These are phyloP conservation scores for Luffa aegyptiaca DNA, from an alignment of 306 rosid genomes.

Conservation along the genomic window DNA sequence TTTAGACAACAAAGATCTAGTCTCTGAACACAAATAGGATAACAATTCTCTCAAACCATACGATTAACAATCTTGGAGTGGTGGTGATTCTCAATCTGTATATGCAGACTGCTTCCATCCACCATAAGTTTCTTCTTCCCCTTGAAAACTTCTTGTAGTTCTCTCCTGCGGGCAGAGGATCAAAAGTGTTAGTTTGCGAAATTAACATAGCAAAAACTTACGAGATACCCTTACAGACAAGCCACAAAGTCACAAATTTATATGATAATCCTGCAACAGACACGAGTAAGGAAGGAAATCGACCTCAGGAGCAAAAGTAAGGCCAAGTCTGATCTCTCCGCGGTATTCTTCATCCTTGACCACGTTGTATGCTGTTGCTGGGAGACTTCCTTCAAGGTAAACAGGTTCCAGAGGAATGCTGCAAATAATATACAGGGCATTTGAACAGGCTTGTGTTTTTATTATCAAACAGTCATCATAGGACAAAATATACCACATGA, in stretches of 20 bases:
- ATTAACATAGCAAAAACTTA: background rate
- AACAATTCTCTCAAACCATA: background rate
- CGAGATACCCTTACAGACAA: background rate
- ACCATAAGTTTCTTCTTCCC: constrained; percentile 30
- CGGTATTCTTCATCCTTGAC: constrained; percentile 42
- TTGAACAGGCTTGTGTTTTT: background rate
- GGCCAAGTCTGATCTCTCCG: constrained; percentile 48
- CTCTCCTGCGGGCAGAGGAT: background rate
- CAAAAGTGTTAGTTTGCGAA: background rate
- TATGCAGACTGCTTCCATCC: constrained; percentile 62
- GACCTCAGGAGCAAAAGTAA: constrained; percentile 35
- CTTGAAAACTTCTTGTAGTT: background rate
- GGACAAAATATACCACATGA: background rate
- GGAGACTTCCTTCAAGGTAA: constrained; percentile 40
- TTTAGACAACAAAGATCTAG: background rate
- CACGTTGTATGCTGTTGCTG: constrained; percentile 43
- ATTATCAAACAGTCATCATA: background rate
- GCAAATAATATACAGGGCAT: background rate
- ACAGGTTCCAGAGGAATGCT: constrained; percentile 47
- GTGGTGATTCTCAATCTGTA: background rate
- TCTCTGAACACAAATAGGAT: background rate
- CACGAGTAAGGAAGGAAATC: background rate
- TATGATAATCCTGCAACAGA: background rate
- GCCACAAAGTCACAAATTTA: background rate
- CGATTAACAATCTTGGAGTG: background rate